phyloP scores from a whole-genome alignment of 2,329 filamentous ascomycete genomes.

The Talaromyces sp. region DNA sequence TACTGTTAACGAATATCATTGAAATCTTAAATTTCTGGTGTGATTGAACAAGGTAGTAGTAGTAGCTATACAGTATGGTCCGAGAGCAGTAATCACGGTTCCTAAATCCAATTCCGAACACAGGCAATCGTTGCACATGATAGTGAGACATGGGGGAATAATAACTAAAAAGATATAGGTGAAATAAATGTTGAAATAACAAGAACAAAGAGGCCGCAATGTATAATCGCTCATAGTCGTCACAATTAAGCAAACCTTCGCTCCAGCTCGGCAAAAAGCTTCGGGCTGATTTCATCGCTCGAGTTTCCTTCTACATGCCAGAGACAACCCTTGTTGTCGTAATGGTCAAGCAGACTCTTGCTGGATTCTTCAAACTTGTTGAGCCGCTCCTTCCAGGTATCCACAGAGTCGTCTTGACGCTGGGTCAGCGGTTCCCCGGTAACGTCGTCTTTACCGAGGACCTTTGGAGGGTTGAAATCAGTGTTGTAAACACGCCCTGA shows the following conservation, averaged over 20 bases:
- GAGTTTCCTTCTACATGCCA: conserved; percentile 83
- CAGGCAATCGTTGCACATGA: not conserved
- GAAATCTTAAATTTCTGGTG: not conserved
- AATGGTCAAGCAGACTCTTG: conserved; percentile 79
- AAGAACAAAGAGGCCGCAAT: not conserved
- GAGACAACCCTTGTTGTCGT: conserved; percentile 74
- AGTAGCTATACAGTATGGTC: not conserved
- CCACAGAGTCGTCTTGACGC: conserved; percentile 77
- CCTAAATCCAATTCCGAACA: not conserved
- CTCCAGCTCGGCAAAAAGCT: conserved; percentile 77
- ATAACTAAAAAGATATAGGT: conserved; percentile 5
- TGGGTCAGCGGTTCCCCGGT: conserved; percentile 83
- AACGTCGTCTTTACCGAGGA: conserved; percentile 76
- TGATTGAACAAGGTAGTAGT: not conserved
- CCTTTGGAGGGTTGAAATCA: conserved; percentile 78
- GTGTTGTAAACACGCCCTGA: conserved; percentile 95
- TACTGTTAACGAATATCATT: not conserved
- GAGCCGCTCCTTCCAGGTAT: conserved; percentile 76
- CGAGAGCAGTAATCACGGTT: not conserved
- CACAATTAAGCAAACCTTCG: conserved; percentile 56
- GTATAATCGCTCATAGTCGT: not conserved
- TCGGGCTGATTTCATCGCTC: conserved; percentile 93
- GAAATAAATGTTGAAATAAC: conserved; percentile 15
- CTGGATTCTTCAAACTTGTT: conserved; percentile 84
- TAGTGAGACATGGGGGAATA: conserved; percentile 8